Evolutionary conservation across 257 asterid genomes (phyloP), one percentile per base, ranked within the genome.

Genomic region (Ilex aquifolium): DNA sequence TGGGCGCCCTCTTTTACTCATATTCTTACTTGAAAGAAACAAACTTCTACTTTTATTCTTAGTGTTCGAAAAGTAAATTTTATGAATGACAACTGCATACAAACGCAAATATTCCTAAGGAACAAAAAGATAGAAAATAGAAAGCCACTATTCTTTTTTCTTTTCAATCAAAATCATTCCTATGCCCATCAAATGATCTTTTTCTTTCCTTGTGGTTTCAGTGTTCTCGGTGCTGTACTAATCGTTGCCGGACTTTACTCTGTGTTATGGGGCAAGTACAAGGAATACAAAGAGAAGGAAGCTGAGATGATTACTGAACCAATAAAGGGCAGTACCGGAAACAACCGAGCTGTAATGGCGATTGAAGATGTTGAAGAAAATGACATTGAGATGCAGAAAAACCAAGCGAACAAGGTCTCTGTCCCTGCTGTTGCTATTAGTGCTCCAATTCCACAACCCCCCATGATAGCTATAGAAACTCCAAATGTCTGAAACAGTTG

Each of bases 241-340:
- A 83, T 83, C 44, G 89, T 77, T 50, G 70, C 60, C 3, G 86
- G 89, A 29, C 60, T 83, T 29, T 83, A 80, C 64, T 72, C 82
- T 1, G 86, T 83, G 2, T 59, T 83, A 65, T 83, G 89, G 89
- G 89, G 89, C 0, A 83, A 83, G 68, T 72, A 77, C 71, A 82
- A 68, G 44, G 91, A 84, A 29, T 67, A 52, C 69, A 68, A 84
- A 61, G 88, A 82, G 65, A 75, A 53, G 32, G 76, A 72, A 59
- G 74, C 32, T 32, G 82, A 66, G 44, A 74, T 64, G 53, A 72
- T 69, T 39, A 67, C 32, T 44, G 83, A 79, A 44, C 67, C 73
- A 48, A 29, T 68, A 29, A 75, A 80, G 61, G 72, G 59, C 49
- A 3, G 32, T 30, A 44, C 63, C 10, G 61, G 58, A 32, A 61